Conservation (phyloP, 495 filamentous ascomycete genomes). For the Bombardia bombarda region DNA sequence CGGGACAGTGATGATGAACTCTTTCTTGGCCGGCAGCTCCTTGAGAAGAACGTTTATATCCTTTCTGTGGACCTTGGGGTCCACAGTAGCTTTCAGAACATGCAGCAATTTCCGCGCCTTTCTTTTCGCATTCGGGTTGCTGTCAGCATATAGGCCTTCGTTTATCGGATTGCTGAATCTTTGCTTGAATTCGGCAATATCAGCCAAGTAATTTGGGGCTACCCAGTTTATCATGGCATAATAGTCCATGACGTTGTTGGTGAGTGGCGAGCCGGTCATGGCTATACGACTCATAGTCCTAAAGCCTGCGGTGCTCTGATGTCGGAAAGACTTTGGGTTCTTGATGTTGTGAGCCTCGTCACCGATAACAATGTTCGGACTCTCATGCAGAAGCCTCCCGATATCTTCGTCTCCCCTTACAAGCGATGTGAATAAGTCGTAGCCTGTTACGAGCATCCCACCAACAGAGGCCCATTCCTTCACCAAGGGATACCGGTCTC, state of each 20-base stretch:
- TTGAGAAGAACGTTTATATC: slow-evolving; percentile 58
- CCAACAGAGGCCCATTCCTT: slow-evolving; percentile 53
- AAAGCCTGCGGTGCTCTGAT: slow-evolving; percentile 47
- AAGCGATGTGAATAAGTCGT: slow-evolving; percentile 49
- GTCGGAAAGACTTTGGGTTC: slow-evolving; percentile 45
- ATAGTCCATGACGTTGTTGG: slow-evolving; percentile 77
- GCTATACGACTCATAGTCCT: slow-evolving; percentile 69
- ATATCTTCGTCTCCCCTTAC: slow-evolving; percentile 24
- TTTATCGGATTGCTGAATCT: slow-evolving; percentile 68
- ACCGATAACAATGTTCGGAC: slow-evolving; percentile 69
- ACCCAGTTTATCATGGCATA: slow-evolving; percentile 86
- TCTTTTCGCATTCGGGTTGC: slow-evolving; percentile 42
- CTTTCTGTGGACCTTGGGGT: slow-evolving; percentile 70
- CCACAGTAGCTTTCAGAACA: slow-evolving; percentile 62
- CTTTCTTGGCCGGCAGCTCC: slow-evolving; percentile 62
- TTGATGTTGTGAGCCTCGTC: slow-evolving; percentile 86
- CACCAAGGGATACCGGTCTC: slow-evolving; percentile 37
- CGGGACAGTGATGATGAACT: slow-evolving; percentile 71
- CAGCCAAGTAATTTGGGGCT: slow-evolving; percentile 67
- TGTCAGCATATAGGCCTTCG: slow-evolving; percentile 60
- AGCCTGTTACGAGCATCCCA: slow-evolving; percentile 70
- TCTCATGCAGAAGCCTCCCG: slow-evolving; percentile 40
- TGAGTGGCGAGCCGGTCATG: slow-evolving; percentile 78
- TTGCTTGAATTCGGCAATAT: slow-evolving; percentile 52
- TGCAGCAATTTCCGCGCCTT: slow-evolving; percentile 56